These are phyloP conservation scores for Thuja plicata DNA, from an alignment of 83 land plant species.

Conservation along the genomic window DNA sequence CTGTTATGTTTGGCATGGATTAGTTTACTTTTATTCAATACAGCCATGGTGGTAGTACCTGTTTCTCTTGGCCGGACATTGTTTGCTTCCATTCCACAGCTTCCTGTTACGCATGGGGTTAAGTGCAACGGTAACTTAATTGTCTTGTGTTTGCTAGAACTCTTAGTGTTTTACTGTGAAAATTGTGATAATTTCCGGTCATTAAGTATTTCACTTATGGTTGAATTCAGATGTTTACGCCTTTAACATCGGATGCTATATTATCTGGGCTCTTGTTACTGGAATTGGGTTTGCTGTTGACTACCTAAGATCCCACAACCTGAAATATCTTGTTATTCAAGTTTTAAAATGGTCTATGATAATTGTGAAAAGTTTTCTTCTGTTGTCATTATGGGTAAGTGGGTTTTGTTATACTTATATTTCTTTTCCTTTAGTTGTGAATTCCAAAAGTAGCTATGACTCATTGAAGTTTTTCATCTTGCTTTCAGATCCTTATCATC, in stretches of 20 bases:
- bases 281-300: constrained; percentile 67
- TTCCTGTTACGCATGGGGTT: constrained; percentile 40
- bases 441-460: background rate
- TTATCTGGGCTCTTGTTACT: constrained; percentile 47
- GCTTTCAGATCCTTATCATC: constrained; percentile 34
- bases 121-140: constrained; percentile 27
- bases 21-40: constrained; percentile 28
- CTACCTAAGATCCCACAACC: constrained; percentile 68
- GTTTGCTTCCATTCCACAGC: constrained; percentile 30
- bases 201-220: background rate
- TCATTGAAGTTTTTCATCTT: background rate
- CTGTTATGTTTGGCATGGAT: constrained; percentile 37
- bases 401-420: background rate
- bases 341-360: constrained; percentile 83
- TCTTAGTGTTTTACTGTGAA: constrained; percentile 22
- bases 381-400: constrained; percentile 88
- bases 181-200: constrained; percentile 1
- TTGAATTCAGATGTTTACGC: constrained; percentile 41
- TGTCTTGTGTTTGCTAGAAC: no score
- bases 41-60: constrained; percentile 37
- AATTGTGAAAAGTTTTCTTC: constrained; percentile 70
- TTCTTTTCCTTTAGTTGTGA: background rate
- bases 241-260: constrained; percentile 39
- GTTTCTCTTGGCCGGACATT: constrained; percentile 36
- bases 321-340: constrained; percentile 54